These are phyloP conservation scores for Rubia tinctorum DNA, from an alignment of 305 asterid species.

Conservation along the genomic window DNA sequence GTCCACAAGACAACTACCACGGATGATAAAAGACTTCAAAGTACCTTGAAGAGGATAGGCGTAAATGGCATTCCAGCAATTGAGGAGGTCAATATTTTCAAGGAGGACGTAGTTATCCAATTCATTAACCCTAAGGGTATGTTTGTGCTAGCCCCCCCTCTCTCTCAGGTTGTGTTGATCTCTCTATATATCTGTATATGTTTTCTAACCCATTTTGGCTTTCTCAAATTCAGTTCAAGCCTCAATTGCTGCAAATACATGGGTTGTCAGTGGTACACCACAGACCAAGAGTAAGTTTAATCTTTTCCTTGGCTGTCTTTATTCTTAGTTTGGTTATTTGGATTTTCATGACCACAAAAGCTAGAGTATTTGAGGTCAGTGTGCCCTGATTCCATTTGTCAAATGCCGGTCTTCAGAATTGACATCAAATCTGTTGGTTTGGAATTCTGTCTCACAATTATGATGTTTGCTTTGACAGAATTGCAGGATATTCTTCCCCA, in stretches of 20 bases:
- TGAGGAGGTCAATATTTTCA: conserved; percentile 46
- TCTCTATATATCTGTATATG: neutral
- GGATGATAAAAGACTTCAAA: conserved; percentile 51
- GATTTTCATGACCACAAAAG: neutral
- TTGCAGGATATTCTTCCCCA: conserved; percentile 90
- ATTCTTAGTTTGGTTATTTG: neutral
- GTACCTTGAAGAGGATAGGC: conserved; percentile 45
- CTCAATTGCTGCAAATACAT: conserved; percentile 32
- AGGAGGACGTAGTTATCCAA: conserved; percentile 43
- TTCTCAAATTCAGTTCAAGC: conserved; percentile 26
- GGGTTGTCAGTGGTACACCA: conserved; percentile 35
- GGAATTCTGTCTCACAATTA: neutral
- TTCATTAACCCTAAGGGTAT: conserved; percentile 56
- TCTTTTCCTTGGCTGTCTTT: neutral
- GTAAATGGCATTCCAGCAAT: conserved; percentile 47
- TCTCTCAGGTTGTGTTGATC: neutral
- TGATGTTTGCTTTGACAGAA: conserved; percentile 34
- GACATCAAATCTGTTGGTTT: neutral
- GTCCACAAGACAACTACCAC: conserved; percentile 42
- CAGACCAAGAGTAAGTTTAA: conserved; percentile 29
- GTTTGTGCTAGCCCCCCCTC: neutral
- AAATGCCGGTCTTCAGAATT: neutral
- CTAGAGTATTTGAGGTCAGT: neutral
- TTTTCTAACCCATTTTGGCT: neutral
- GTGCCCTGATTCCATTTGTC: neutral